Percentiles rank a stretch among this genome's conserved stretches.
Conservation (phyloP, 169 alveolate species). For the Plasmodium gallinaceum region DNA sequence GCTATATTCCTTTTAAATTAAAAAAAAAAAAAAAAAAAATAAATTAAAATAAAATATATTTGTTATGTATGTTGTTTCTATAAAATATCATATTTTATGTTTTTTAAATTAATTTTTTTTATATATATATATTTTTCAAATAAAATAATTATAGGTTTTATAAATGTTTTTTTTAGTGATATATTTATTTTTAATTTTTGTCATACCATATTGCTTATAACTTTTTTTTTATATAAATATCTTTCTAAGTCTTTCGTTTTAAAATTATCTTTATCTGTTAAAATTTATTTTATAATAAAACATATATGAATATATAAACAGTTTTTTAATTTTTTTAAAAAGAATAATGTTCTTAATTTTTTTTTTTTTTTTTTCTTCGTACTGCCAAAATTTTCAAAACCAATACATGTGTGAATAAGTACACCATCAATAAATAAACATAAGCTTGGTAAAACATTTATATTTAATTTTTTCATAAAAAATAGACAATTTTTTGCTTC, state of each 20-base stretch:
- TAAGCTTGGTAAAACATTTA: constrained; percentile 62
- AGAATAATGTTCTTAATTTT: neutral
- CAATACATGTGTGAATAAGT: constrained; percentile 47
- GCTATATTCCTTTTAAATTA: constrained; percentile 28
- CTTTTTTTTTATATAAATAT: constrained; percentile 48
- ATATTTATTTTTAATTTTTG: neutral
- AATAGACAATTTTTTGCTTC: constrained; percentile 73
- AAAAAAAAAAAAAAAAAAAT: constrained; percentile 3
- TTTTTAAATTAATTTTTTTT: too few relatives aligned
- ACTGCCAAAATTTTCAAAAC: constrained; percentile 77
- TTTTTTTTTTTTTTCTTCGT: neutral
- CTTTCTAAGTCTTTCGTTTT: constrained; percentile 67
- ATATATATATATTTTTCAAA: neutral
- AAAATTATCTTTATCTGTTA: constrained; percentile 52
- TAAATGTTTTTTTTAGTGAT: neutral
- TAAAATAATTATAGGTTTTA: neutral
- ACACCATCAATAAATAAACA: constrained; percentile 75
- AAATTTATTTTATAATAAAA: neutral
- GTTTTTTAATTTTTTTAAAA: too few relatives aligned
- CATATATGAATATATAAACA: neutral
- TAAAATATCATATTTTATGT: too few relatives aligned
- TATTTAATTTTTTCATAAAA: constrained; percentile 60
- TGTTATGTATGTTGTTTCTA: too few relatives aligned
- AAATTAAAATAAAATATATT: too few relatives aligned
- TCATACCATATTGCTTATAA: constrained; percentile 60